phyloP scores from a whole-genome alignment of 164 flowering plant genomes.

The Taxillus chinensis region DNA sequence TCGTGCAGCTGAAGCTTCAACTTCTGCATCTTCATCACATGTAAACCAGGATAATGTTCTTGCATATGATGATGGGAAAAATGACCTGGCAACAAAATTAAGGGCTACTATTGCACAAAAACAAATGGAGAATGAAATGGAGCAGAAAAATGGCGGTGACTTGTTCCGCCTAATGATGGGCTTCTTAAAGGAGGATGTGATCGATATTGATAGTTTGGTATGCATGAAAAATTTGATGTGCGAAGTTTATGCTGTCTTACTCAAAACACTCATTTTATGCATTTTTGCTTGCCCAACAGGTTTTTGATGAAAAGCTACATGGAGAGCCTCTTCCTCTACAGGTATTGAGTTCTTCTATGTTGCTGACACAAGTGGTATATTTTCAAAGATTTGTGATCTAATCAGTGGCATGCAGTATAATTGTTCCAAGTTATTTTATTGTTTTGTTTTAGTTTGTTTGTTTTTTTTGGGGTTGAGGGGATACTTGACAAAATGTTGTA shows the following conservation, averaged over 20 bases:
- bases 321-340: slow-evolving; percentile 81
- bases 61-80: slow-evolving; percentile 48
- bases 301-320: slow-evolving; percentile 79
- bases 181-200: slow-evolving; percentile 66
- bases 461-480: no score
- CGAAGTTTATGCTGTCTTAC: slow-evolving; percentile 1
- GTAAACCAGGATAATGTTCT: slow-evolving; percentile 24
- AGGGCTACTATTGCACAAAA: slow-evolving; percentile 88
- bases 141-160: slow-evolving; percentile 64
- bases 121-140: slow-evolving; percentile 68
- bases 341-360: slow-evolving; percentile 28
- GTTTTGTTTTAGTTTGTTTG: no score
- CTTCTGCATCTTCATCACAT: slow-evolving; percentile 61
- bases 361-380: background rate
- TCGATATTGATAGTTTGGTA: slow-evolving; percentile 85
- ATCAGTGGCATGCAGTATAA: no score
- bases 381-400: no score
- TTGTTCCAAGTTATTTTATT: no score
- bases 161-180: slow-evolving; percentile 78
- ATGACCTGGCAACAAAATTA: slow-evolving; percentile 71
- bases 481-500: no score
- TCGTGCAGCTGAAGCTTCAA: slow-evolving; percentile 55
- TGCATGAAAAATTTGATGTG: slow-evolving; percentile 10
- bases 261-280: slow-evolving; percentile 1
- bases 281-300: slow-evolving; percentile 41